Evolutionary conservation across 1,139 yeast species (phyloP), one percentile per base, ranked within the genome.

Genomic region (Pichia kudriavzevii): DNA sequence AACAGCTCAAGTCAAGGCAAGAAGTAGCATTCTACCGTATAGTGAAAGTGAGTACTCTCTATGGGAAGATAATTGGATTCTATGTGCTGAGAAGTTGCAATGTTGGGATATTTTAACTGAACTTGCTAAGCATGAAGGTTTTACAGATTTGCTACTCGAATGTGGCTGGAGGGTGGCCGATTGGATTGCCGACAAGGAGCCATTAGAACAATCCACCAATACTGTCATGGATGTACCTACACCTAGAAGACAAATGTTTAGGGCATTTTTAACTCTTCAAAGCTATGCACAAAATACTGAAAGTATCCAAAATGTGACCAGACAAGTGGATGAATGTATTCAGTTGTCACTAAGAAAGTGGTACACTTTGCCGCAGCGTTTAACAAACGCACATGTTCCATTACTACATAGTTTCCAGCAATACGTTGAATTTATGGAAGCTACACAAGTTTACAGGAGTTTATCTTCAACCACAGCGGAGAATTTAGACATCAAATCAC

Each of bases 161-260:
- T 93, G 99, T 67, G 98, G 97, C 30, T 93, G 99, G 99, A 70
- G 98, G 55, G 95, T 91, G 32, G 97, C 98, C 7, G 97, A 93
- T 53, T 93, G 99, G 99, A 81, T 81, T 42, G 79, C 94, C 14
- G 98, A 93, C 50, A 72, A 93, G 46, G 98, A 88, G 43, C 91
- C 97, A 0, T 66, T 93, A 31, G 97, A 88, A 53, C 95, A 85
- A 55, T 82, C 95, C 1, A 94, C 91, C 22, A 84, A 87, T 57
- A 83, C 93, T 34, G 95, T 91, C 3, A 87, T 91, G 95, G 99
- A 93, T 60, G 96, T 87, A 21, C 98, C 98, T 9, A 91, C 98
- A 0, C 97, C 98, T 3, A 71, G 99, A 48, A 73, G 98, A 45
- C 97, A 88, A 60, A 79, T 88, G 33, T 93, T 91, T 55, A 96